Evolutionary conservation across 441 rosid genomes (phyloP), one percentile per base, ranked within the genome.

Genomic region (Dalechampia spathulata): DNA sequence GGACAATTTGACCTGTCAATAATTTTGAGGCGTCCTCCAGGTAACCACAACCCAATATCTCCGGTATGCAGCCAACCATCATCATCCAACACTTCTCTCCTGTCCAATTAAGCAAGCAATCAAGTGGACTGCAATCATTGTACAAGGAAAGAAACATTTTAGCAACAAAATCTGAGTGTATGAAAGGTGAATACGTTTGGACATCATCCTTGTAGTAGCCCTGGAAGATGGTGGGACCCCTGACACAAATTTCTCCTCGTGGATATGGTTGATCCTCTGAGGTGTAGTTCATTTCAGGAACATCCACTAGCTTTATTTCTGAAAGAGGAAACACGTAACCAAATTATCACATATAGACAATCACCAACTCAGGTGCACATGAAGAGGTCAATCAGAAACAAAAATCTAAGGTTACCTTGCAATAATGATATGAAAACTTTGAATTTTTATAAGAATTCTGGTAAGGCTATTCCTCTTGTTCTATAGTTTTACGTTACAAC

Each of bases 1-100:
- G 7, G 42, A 16, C 11, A 27, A 39, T 48, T 65, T 62, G 45
- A 90, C 97, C 97, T 79, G 68, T 93, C 99, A 56, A 90, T 82
- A 59, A 93, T 90, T 85, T 93, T 87, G 45, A 93, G 82, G 55
- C 94, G 97, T 58, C 99, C 99, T 63, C 95, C 94, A 11, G 85
- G 80, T 6, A 83, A 69, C 99, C 99, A 90, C 68, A 82, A 75
- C 26, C 96, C 97, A 60, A 93, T 87, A 56, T 90, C 99, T 68
- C 97, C 97, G 1, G 96, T 85, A 66, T 90, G 99, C 68, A 93
- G 69, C 99, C 99, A 90, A 57, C 95, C 96, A 54, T 83, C 95
- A 65, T 73, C 91, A 78, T 87, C 99, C 42, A 87, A 55, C 34
- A 81, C 86, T 70, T 93, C 97, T 78, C 83, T 83, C 80, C 99